Evolutionary conservation across 768 basidiomycete species (phyloP), one percentile per base, ranked within the genome.

Genomic region (Cytidiella melzeri): DNA sequence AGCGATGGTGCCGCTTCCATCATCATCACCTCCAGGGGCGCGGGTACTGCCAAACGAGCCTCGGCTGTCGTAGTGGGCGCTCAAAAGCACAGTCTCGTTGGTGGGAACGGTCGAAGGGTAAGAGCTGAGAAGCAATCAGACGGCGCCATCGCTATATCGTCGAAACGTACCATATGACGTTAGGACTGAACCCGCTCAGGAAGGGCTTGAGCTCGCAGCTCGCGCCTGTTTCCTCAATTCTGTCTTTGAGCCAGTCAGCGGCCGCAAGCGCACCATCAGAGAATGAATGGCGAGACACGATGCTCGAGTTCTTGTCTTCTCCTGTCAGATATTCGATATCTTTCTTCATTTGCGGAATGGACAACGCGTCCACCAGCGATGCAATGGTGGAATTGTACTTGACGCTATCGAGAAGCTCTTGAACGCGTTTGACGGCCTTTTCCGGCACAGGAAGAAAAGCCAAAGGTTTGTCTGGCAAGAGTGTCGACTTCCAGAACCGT

Each of bases 51-150:
- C 93, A 62, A 92, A 95, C 0, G 87, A 87, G 15, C 92, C 92
- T 30, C 92, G 84, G 40, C 87, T 90, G 62, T 96, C 92, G 61
- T 94, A 96, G 64, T 95, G 93, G 2, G 83, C 89, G 49, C 84
- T 84, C 45, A 95, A 69, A 42, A 96, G 71, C 38, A 92, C 79
- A 1, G 74, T 82, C 23, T 81, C 73, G 28, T 72, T 80, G 2
- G 81, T 81, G 30, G 82, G 70, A 39, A 68, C 69, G n/a, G 69
- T 67, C 5, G 79, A 64, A 2, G 70, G 47, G 57, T 88, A 89
- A 38, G 78, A 73, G 61, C 88, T 87, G 57, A 0, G 41, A 27
- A 1, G 13, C n/a, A n/a, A n/a, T n/a, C n/a, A n/a, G n/a, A n/a
- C n/a, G n/a, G n/a, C n/a, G n/a, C n/a, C n/a, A n/a, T n/a, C n/a